Base-by-base conservation (phyloP, 2,329 filamentous ascomycete species). In the Lasiodiplodia citricola region DNA sequence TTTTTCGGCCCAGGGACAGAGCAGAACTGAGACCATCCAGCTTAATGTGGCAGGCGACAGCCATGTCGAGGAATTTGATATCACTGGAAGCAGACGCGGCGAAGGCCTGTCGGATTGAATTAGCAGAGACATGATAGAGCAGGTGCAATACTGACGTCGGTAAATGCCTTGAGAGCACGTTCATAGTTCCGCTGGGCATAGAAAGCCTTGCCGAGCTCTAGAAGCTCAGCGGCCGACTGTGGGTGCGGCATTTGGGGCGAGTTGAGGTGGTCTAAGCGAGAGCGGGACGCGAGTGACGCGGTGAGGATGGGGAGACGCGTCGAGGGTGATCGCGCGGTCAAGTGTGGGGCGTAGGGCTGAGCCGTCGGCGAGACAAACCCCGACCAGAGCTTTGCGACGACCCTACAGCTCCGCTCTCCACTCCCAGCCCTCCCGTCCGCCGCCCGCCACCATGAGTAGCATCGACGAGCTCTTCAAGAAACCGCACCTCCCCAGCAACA, bases 381-480 rank as follows among this genome's bases (percentile, higher is more conserved):
- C 64, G 51, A 57, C 60, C 37, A 28, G 31, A 64, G 60, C 60
- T 63, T 56, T 57, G 51, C 51, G 64, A 31, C 51, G 64, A 31
- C 38, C 10, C 38, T 50, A 25, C 54, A 56, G 14, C 54, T 38
- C 37, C 37, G 3, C 11, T 28, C 31, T 47, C 28, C 41, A 16
- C n/a, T 18, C 37, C 25, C 38, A 57, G 54, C n/a, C 23, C 31
- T 35, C 16, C 7, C 23, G 21, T 35, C 28, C 68, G 25, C 31
- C 63, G 21, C 35, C 55, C 65, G 31, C 47, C 44, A 65, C 28
- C 65, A 90, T 89, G 87, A 84, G 86, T 28, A 88, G 84, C 75
- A 85, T 89, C 71, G 87, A 89, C 75, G 87, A 90, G 55, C 83
- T 90, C 18, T 90, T 90, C 81, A 89, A 87, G 80, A 85, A 86